Percentiles rank a stretch among this genome's conserved stretches.
phyloP scores from a whole-genome alignment of 2,329 filamentous ascomycete species.

The Xylariaceae sp. region DNA sequence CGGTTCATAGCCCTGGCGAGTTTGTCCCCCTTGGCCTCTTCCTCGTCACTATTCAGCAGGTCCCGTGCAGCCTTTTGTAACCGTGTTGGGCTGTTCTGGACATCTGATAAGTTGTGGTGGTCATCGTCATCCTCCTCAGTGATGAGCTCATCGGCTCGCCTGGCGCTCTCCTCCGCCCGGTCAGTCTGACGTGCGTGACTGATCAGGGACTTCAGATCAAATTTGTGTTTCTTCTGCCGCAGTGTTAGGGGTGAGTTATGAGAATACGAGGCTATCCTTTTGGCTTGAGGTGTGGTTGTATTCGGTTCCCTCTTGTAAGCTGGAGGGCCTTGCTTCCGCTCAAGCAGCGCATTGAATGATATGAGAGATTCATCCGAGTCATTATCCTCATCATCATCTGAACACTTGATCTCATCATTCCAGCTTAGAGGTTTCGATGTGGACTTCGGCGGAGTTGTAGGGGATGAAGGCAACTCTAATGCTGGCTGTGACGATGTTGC shows the following conservation, averaged over 20 bases:
- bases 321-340: constrained; percentile 26
- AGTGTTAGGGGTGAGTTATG: constrained; percentile 53
- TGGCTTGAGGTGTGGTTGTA: constrained; percentile 48
- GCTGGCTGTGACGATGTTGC: constrained; percentile 11
- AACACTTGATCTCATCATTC: constrained; percentile 66
- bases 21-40: constrained; percentile 37
- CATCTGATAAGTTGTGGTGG: constrained; percentile 30
- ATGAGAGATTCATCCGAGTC: constrained; percentile 59
- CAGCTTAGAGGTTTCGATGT: constrained; percentile 42
- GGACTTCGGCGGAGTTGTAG: constrained; percentile 33
- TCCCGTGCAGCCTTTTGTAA: constrained; percentile 50
- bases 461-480: constrained; percentile 31
- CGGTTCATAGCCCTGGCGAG: constrained; percentile 52
- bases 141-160: constrained; percentile 44
- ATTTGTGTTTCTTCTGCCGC: constrained; percentile 57
- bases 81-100: constrained; percentile 41
- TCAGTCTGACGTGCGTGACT: constrained; percentile 62
- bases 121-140: constrained; percentile 22
- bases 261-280: constrained; percentile 45
- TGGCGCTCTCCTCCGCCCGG: constrained; percentile 59
- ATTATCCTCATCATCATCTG: constrained; percentile 72
- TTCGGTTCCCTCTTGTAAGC: constrained; percentile 24
- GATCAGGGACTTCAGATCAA: constrained; percentile 64
- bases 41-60: constrained; percentile 36
- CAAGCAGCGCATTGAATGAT: constrained; percentile 55